phyloP scores from a whole-genome alignment of 768 basidiomycete species.

The Termitomyces bulborhizus region DNA sequence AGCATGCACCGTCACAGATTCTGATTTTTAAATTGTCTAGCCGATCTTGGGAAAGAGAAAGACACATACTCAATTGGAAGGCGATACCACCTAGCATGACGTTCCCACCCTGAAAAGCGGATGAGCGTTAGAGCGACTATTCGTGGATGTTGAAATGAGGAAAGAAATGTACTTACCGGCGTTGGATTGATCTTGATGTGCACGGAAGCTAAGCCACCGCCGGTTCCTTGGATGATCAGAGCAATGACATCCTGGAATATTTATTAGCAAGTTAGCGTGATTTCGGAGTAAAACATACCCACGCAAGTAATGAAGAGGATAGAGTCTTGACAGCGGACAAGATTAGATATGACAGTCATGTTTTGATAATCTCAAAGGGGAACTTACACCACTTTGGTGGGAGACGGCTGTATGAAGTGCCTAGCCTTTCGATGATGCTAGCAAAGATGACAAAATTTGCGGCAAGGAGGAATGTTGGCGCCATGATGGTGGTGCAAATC shows the following conservation, averaged over 20 bases:
- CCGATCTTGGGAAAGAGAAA: too few species aligned
- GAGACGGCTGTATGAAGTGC: conserved; percentile 44
- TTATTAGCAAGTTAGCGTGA: not conserved
- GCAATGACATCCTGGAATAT: conserved; percentile 43
- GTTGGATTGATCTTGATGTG: conserved; percentile 12
- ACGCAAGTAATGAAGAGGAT: conserved; percentile 33
- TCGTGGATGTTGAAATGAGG: not conserved
- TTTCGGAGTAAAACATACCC: not conserved
- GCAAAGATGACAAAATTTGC: conserved; percentile 52
- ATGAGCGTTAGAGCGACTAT: too few species aligned
- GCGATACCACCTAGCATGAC: conserved; percentile 58
- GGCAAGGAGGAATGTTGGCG: conserved; percentile 52
- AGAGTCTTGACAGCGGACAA: conserved; percentile 22
- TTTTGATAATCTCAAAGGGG: not conserved
- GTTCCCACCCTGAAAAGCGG: conserved; percentile 16
- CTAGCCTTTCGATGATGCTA: conserved; percentile 35
- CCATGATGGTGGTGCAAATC: conserved; percentile 39
- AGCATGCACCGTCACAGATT: too few species aligned
- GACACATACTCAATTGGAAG: conserved; percentile 43
- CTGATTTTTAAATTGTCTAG: too few species aligned
- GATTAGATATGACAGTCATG: not conserved
- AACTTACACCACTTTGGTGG: conserved; percentile 32
- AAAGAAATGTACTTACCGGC: conserved; percentile 6
- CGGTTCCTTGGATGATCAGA: conserved; percentile 57
- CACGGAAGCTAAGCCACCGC: conserved; percentile 44